Base-by-base conservation (phyloP, 371 early-diverging fungal species). In the Batrachochytrium dendrobatidis region DNA sequence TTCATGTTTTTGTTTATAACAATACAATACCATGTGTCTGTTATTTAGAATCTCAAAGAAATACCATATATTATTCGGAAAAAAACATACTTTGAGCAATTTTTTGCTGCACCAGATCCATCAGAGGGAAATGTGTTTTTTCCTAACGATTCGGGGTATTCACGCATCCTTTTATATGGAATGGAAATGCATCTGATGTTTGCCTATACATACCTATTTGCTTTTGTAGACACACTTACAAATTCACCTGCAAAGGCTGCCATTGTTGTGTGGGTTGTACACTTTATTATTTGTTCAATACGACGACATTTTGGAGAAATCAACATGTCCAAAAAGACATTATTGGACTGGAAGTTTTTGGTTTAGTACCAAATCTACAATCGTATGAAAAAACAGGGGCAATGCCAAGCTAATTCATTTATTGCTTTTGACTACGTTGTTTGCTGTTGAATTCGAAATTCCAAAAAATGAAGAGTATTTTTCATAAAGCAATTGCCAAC, bases 341-440 rank as follows among this genome's bases (percentile, higher is more conserved):
- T 74, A 34, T 52, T 76, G 34, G 79, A 79, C 64, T 54, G 63
- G 58, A 79, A 74, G 60, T 79, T 76, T 64, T 56, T 79, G 39
- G 55, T 77, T 31, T 77, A 63, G 49, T n/a, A n/a, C n/a, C n/a
- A n/a, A n/a, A n/a, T n/a, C n/a, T n/a, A n/a, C n/a, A n/a, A n/a
- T n/a, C n/a, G n/a, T n/a, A n/a, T n/a, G n/a, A n/a, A n/a, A n/a
- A n/a, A n/a, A n/a, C n/a, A n/a, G n/a, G n/a, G n/a, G n/a, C n/a
- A n/a, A n/a, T n/a, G n/a, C n/a, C n/a, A n/a, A n/a, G n/a, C n/a
- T n/a, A n/a, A n/a, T n/a, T n/a, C n/a, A n/a, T n/a, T n/a, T n/a
- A n/a, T n/a, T n/a, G n/a, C n/a, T n/a, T n/a, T n/a, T n/a, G n/a
- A n/a, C n/a, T n/a, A n/a, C n/a, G n/a, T n/a, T n/a, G n/a, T n/a